A percentile compares a stretch with the other conserved stretches of the same genome.
Evolutionary conservation across 148 eudicot genomes (phyloP).

Genomic region (Camellia lanceoleosa): DNA sequence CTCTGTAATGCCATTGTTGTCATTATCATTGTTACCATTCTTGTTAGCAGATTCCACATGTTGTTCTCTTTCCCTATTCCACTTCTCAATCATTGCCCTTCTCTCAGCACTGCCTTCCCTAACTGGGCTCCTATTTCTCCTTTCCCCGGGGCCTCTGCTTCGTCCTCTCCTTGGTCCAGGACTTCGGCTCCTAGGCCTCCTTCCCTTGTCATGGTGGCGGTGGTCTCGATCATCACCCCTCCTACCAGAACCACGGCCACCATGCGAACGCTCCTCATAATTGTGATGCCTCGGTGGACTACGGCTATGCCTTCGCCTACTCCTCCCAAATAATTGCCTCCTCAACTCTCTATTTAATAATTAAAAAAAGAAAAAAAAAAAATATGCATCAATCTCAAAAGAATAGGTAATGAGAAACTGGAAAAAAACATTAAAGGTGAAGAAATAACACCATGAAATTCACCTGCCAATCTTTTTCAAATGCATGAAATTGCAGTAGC

Average conservation of each 20-base stretch:
- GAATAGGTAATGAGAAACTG: background rate
- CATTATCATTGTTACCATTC: constrained; percentile 26
- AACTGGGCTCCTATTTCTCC: constrained; percentile 75
- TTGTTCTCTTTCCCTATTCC: constrained; percentile 90
- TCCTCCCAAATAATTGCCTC: constrained; percentile 75
- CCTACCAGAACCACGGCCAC: constrained; percentile 77
- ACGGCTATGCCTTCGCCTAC: constrained; percentile 60
- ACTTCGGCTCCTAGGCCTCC: constrained; percentile 89
- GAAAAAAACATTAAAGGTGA: background rate
- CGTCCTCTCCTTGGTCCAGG: constrained; percentile 78
- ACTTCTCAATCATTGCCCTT: constrained; percentile 92
- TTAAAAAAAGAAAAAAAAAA: background rate
- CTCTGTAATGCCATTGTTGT: constrained; percentile 23
- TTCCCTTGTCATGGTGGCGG: constrained; percentile 60
- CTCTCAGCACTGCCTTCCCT: constrained; percentile 96
- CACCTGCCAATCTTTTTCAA: constrained; percentile 90
- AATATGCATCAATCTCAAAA: background rate
- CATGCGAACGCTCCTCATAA: constrained; percentile 60
- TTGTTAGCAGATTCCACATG: constrained; percentile 34
- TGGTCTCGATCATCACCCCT: constrained; percentile 63
- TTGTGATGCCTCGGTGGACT: constrained; percentile 67
- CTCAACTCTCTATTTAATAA: constrained; percentile 63
- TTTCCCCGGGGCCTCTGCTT: constrained; percentile 84
- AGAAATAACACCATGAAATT: constrained; percentile 7
- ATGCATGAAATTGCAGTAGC: constrained; percentile 96